Conservation (phyloP, 257 asterid species). For the Petunia axillaris region DNA sequence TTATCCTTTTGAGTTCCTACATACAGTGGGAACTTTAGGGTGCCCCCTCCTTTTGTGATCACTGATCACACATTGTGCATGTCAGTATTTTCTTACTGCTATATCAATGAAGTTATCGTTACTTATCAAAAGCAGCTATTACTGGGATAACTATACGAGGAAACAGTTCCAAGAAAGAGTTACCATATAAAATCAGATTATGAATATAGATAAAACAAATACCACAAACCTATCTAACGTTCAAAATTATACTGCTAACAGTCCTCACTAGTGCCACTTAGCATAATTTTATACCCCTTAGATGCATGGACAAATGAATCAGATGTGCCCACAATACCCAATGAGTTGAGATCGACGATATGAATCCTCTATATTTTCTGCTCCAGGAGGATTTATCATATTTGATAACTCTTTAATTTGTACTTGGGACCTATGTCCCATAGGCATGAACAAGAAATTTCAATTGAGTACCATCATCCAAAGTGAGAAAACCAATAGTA, state of each 20-base stretch:
- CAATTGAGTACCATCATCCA: neutral
- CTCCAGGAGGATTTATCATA: slow-evolving; percentile 11
- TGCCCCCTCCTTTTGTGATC: too few relatives aligned
- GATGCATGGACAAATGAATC: slow-evolving; percentile 3
- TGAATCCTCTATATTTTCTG: neutral
- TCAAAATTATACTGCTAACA: slow-evolving; percentile 9
- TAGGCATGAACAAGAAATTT: slow-evolving; percentile 11
- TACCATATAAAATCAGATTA: neutral
- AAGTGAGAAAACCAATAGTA: neutral
- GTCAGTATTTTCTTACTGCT: neutral
- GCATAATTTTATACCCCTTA: neutral
- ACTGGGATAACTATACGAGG: neutral
- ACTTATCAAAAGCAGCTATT: neutral
- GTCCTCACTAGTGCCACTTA: slow-evolving; percentile 4
- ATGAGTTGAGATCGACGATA: neutral
- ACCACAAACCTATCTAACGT: neutral
- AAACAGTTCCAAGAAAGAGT: neutral
- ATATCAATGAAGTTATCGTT: slow-evolving; percentile 13
- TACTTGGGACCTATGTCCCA: slow-evolving; percentile 7
- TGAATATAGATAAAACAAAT: neutral
- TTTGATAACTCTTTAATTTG: slow-evolving; percentile 12
- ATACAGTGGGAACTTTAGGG: neutral
- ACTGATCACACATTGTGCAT: neutral
- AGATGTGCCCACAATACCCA: neutral
- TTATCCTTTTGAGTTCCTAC: slow-evolving; percentile 18